Evolutionary conservation across 805 yeast species (phyloP).

Genomic region (Starmera dryadoides): DNA sequence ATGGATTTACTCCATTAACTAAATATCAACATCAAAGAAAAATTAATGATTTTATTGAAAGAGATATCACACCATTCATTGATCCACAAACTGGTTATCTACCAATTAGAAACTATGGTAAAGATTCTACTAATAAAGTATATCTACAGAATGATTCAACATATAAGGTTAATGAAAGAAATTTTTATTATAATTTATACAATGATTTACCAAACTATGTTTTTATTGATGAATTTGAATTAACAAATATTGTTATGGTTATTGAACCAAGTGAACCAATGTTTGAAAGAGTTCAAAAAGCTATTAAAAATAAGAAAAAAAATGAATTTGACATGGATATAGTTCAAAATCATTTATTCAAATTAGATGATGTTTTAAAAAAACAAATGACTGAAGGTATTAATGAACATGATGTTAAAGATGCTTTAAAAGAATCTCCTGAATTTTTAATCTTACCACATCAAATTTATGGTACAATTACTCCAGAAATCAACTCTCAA

Average conservation of each 20-base stretch:
- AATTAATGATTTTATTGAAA: constrained; percentile 3
- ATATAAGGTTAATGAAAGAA: constrained; percentile 5
- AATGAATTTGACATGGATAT: constrained; percentile 53
- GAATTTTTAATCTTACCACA: constrained; percentile 39
- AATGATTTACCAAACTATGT: constrained; percentile 29
- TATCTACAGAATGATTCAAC: too few relatives aligned
- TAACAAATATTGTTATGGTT: constrained; percentile 49
- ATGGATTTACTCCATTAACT: constrained; percentile 17
- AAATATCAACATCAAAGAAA: constrained; percentile 13
- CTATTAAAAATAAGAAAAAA: constrained; percentile 18
- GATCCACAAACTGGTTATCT: not conserved
- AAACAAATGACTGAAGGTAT: constrained; percentile 4
- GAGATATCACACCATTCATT: constrained; percentile 3
- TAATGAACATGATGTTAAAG: constrained; percentile 1
- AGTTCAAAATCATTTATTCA: constrained; percentile 30
- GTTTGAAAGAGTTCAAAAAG: constrained; percentile 14
- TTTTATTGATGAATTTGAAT: constrained; percentile 21
- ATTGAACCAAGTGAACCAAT: constrained; percentile 37
- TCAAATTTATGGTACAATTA: constrained; percentile 39
- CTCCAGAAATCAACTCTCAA: constrained; percentile 38
- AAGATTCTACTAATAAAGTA: too few relatives aligned
- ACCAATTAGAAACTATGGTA: not conserved
- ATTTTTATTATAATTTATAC: constrained; percentile 24
- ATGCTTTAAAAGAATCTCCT: constrained; percentile 9
- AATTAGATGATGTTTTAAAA: constrained; percentile 13